Conservation (phyloP, 1,284 basidiomycete species). For the Athelia sp. region DNA sequence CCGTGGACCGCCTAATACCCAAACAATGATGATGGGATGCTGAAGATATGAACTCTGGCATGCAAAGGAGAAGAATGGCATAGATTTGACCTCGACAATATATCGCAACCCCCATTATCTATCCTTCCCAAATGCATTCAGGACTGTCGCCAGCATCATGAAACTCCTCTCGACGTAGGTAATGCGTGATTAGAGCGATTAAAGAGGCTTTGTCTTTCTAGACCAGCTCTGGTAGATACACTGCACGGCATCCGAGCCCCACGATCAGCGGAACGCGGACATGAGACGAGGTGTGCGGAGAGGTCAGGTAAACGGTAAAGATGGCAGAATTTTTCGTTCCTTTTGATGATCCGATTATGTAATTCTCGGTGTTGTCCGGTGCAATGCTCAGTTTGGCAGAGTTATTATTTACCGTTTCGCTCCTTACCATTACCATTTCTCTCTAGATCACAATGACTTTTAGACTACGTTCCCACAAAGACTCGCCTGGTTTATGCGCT, state of each 20-base stretch:
- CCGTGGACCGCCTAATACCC: too few species aligned
- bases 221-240: slow-evolving; percentile 38
- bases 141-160: slow-evolving; percentile 64
- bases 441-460: slow-evolving; percentile 1
- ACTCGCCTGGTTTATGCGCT: slow-evolving; percentile 37
- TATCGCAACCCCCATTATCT: too few species aligned
- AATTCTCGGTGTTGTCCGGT: too few species aligned
- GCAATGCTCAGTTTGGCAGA: too few species aligned
- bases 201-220: slow-evolving; percentile 59
- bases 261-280: slow-evolving; percentile 57
- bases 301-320: slow-evolving; percentile 33
- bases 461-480: slow-evolving; percentile 13
- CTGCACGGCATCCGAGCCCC: slow-evolving; percentile 34
- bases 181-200: slow-evolving; percentile 72
- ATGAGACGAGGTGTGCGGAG: slow-evolving; percentile 41
- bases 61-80: not conserved
- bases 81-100: not conserved
- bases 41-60: too few species aligned
- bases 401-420: too few species aligned
- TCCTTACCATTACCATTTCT: not conserved
- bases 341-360: too few species aligned
- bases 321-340: too few species aligned
- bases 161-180: slow-evolving; percentile 72
- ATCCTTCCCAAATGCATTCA: too few species aligned
- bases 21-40: too few species aligned